phyloP scores from a whole-genome alignment of 306 rosid genomes.

The Cajanus cajan region DNA sequence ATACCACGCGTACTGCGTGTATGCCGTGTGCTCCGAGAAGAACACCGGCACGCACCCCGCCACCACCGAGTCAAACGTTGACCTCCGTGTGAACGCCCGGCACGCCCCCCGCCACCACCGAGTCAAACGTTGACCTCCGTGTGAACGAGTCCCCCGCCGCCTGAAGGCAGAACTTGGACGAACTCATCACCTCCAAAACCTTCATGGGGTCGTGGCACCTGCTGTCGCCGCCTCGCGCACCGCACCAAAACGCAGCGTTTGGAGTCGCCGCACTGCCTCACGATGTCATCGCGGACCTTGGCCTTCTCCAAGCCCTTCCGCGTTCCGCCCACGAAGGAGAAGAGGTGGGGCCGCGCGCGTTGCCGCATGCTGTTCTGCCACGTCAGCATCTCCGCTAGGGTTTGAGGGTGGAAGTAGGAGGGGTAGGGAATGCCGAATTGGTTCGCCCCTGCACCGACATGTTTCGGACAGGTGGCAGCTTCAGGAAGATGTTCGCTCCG shows the following conservation, averaged over 20 bases:
- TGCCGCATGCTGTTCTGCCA: constrained; percentile 49
- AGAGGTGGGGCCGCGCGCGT: constrained; percentile 45
- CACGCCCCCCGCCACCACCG: constrained; percentile 60
- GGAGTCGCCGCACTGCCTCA: constrained; percentile 52
- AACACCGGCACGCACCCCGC: constrained; percentile 79
- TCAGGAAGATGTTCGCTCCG: constrained; percentile 69
- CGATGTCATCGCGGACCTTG: constrained; percentile 52
- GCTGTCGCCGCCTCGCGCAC: constrained; percentile 31
- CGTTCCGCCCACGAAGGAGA: constrained; percentile 65
- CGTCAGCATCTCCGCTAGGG: constrained; percentile 18
- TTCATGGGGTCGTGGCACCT: constrained; percentile 49
- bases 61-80: constrained; percentile 65
- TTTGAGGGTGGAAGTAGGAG: constrained; percentile 73
- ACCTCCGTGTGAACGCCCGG: too few relatives aligned
- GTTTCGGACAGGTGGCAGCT: constrained; percentile 59
- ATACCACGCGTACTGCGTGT: constrained; percentile 67
- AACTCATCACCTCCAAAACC: constrained; percentile 48
- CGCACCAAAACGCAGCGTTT: constrained; percentile 38
- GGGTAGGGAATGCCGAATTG: constrained; percentile 81
- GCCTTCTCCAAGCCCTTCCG: constrained; percentile 66
- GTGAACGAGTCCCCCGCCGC: constrained; percentile 84
- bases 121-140: constrained; percentile 70
- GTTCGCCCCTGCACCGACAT: constrained; percentile 77
- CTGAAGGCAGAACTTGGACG: constrained; percentile 61
- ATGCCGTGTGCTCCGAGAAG: constrained; percentile 73